Conservation (phyloP, 169 alveolate species). For the Plasmodium inui region DNA sequence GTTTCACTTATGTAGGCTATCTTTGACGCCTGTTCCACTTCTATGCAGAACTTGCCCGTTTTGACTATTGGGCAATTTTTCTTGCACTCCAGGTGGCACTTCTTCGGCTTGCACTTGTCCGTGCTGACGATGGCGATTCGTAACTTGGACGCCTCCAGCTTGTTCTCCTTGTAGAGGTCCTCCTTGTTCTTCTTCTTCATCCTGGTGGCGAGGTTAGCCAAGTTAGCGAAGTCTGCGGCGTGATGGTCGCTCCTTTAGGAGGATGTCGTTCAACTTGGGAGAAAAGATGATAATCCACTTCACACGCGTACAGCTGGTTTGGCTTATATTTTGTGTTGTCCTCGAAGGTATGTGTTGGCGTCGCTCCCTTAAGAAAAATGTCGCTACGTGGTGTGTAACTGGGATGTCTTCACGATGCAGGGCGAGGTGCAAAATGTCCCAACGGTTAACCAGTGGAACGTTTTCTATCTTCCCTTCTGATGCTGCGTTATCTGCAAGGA, state of each 20-base stretch:
- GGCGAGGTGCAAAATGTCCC: neutral
- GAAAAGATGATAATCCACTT: neutral
- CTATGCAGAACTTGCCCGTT: constrained; percentile 97
- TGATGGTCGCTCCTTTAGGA: neutral
- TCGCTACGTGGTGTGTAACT: neutral
- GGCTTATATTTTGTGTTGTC: neutral
- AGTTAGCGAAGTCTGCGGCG: neutral
- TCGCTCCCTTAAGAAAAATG: too few species aligned
- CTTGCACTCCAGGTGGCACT: constrained; percentile 97
- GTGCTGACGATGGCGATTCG: constrained; percentile 98
- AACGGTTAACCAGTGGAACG: neutral
- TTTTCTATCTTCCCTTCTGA: neutral
- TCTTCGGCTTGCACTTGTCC: constrained; percentile 99
- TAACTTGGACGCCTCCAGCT: constrained; percentile 91
- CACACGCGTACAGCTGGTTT: neutral
- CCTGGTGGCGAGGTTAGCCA: neutral
- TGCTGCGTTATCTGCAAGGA: neutral
- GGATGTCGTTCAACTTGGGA: neutral
- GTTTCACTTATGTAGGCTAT: constrained; percentile 97
- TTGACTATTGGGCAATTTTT: constrained; percentile 92
- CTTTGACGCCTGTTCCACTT: constrained; percentile 95
- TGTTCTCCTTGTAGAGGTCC: constrained; percentile 67
- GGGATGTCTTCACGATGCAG: neutral
- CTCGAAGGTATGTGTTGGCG: too few species aligned
- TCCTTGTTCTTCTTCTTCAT: constrained; percentile 73